A percentile compares a stretch with the other conserved stretches of the same genome.
phyloP scores from a whole-genome alignment of 2,329 filamentous ascomycete species.

The Davidsoniella australis region DNA sequence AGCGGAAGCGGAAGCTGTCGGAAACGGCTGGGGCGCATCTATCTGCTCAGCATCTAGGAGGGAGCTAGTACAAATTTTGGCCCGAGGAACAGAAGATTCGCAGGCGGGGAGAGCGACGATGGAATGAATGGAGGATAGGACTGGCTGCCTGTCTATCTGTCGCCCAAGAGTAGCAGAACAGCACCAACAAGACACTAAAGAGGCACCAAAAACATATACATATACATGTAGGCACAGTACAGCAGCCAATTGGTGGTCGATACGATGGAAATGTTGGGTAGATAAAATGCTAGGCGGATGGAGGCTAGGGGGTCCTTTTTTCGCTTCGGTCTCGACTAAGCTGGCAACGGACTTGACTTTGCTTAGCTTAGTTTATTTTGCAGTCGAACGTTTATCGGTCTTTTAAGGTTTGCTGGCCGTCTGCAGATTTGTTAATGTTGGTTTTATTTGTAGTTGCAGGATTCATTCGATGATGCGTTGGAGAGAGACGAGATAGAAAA shows the following conservation, averaged over 20 bases:
- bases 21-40: background rate
- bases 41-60: background rate
- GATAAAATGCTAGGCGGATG: background rate
- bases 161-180: too few species aligned
- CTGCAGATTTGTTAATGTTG: too few species aligned
- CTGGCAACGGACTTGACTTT: background rate
- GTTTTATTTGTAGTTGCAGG: too few species aligned
- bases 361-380: background rate
- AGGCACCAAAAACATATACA: background rate
- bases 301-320: background rate
- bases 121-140: too few species aligned
- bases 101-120: too few species aligned
- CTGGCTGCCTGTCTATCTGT: too few species aligned
- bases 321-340: background rate
- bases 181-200: too few species aligned
- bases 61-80: background rate
- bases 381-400: background rate
- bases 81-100: background rate
- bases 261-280: background rate
- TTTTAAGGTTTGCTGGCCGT: background rate
- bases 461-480: background rate
- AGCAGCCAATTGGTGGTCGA: background rate
- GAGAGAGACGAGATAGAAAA: background rate
- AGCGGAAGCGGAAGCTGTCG: background rate
- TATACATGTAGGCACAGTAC: too few species aligned